phyloP scores from a whole-genome alignment of 2,329 filamentous ascomycete genomes.

The Trichophyton rubrum region DNA sequence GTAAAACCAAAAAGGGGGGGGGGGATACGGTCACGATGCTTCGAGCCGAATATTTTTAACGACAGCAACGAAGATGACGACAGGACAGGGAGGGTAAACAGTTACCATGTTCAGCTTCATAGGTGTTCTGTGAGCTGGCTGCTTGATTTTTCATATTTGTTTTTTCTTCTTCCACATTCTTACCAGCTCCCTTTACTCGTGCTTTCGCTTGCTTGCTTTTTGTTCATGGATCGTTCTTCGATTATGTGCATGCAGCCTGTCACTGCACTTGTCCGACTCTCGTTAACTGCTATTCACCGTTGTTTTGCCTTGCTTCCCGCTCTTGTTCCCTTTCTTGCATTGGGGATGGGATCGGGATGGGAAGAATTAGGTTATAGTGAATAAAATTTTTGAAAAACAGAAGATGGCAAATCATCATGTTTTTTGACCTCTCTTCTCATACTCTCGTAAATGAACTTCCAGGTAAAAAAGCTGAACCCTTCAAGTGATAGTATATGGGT shows the following conservation, averaged over 20 bases:
- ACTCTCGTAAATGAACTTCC: neutral
- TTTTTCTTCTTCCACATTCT: neutral
- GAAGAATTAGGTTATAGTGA: neutral
- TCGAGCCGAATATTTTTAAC: neutral
- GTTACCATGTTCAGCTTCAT: neutral
- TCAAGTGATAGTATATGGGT: neutral
- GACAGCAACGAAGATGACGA: neutral
- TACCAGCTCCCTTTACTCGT: neutral
- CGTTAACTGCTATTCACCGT: neutral
- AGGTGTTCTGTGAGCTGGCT: neutral
- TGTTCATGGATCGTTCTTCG: neutral
- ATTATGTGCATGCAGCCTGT: neutral
- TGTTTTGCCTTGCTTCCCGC: neutral
- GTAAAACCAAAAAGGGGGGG: neutral
- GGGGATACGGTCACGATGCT: neutral
- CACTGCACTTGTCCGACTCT: neutral
- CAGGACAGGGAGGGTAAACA: neutral
- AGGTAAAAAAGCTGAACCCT: neutral
- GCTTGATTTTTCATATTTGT: neutral
- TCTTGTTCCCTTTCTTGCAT: neutral
- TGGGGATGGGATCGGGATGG: neutral
- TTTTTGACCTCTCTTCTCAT: neutral
- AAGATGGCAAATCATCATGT: neutral
- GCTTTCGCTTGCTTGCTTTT: neutral
- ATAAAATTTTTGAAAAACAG: neutral